Conservation (phyloP, 139 green algal genomes). For the Pleodorina starrii region DNA sequence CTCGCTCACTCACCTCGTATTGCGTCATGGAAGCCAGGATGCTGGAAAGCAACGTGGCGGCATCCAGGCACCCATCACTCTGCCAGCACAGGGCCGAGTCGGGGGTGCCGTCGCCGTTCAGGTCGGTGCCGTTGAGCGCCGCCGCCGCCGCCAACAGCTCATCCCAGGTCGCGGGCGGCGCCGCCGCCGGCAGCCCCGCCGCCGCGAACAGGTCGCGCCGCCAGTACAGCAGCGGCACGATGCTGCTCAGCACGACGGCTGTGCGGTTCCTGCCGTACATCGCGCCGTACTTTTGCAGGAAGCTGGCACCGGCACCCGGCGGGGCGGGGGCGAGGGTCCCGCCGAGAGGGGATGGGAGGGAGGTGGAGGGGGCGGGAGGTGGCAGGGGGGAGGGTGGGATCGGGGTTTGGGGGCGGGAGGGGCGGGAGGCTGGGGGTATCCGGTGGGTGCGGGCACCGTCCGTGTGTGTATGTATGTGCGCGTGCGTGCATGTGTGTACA, state of each 20-base stretch:
- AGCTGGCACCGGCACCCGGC: neutral
- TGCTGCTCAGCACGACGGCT: neutral
- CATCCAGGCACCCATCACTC: neutral
- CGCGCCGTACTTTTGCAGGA: neutral
- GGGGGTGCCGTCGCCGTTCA: conserved; percentile 27
- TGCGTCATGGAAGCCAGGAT: conserved; percentile 36
- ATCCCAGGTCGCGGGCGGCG: conserved; percentile 21
- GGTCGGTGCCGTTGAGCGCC: neutral
- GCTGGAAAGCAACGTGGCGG: neutral
- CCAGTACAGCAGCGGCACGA: conserved; percentile 39
- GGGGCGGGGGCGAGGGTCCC: too few relatives aligned
- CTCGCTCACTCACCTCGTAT: neutral
- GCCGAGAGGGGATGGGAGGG: too few relatives aligned
- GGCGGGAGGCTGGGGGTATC: too few relatives aligned
- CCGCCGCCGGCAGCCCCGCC: neutral
- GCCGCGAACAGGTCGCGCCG: conserved; percentile 9
- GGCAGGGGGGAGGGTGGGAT: too few relatives aligned
- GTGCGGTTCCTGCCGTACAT: neutral
- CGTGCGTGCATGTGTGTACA: too few relatives aligned
- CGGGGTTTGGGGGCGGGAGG: too few relatives aligned
- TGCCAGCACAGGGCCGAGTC: conserved; percentile 32
- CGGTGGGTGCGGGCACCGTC: too few relatives aligned
- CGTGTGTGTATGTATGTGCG: too few relatives aligned
- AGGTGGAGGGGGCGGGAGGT: too few relatives aligned
- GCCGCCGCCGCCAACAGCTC: neutral